Conservation (phyloP, 495 filamentous ascomycete species). For the Xylaria intraflava region DNA sequence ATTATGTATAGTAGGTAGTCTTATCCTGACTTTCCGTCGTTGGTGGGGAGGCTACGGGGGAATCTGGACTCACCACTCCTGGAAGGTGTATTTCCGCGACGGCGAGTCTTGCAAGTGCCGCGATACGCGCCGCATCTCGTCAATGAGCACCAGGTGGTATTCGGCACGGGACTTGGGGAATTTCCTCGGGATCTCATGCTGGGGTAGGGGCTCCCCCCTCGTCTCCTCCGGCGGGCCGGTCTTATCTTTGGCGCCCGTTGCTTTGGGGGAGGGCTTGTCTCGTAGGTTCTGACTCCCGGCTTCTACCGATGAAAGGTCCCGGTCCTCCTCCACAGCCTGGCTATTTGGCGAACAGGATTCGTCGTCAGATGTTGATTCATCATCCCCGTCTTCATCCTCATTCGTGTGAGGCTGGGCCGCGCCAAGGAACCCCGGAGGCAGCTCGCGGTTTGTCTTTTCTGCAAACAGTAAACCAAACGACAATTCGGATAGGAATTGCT, state of each 20-base stretch:
- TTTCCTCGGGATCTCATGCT: not conserved
- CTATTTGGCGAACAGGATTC: conserved; percentile 14
- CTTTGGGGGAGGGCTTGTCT: not conserved
- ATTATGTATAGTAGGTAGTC: too few relatives aligned
- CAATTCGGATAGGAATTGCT: conserved; percentile 26
- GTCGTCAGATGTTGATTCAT: conserved; percentile 12
- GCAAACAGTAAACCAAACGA: conserved; percentile 33
- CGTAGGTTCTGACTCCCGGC: conserved; percentile 4
- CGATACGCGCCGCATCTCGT: conserved; percentile 62
- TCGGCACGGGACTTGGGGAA: conserved; percentile 35
- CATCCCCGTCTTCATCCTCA: conserved; percentile 13
- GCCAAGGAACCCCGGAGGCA: conserved; percentile 39
- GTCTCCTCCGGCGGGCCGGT: not conserved
- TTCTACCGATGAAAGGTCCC: conserved; percentile 1
- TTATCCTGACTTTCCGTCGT: too few relatives aligned
- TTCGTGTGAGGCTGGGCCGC: conserved; percentile 20
- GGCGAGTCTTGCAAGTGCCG: conserved; percentile 53
- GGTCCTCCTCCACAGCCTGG: conserved; percentile 19
- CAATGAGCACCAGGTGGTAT: conserved; percentile 60
- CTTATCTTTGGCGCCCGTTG: not conserved
- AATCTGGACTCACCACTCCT: conserved; percentile 55
- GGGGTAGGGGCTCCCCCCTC: not conserved
- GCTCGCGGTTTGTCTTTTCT: conserved; percentile 26
- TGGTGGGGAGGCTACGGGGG: not conserved
- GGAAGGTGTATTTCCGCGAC: conserved; percentile 64